Conservation (phyloP, 495 filamentous ascomycete genomes). For the Aspergillus carlsbadensis region DNA sequence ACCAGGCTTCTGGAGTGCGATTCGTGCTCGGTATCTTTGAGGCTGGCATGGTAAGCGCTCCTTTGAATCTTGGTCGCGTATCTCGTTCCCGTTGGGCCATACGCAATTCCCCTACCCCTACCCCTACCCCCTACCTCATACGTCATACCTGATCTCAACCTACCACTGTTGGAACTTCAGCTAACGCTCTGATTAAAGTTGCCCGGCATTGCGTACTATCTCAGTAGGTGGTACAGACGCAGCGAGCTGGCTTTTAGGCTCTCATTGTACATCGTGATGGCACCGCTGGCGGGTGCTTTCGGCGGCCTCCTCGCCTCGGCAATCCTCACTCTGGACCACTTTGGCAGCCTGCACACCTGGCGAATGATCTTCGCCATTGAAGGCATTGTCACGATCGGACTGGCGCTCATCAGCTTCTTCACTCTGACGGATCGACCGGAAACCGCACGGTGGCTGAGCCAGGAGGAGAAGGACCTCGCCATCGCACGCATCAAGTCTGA, state of each 20-base stretch:
- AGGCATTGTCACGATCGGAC: conserved; percentile 63
- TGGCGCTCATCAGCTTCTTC: conserved; percentile 57
- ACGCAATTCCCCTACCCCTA: too few relatives aligned
- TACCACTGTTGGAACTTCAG: too few relatives aligned
- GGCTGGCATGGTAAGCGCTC: conserved; percentile 65
- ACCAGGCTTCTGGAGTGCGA: conserved; percentile 43
- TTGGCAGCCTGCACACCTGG: conserved; percentile 56
- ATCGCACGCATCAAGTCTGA: conserved; percentile 61
- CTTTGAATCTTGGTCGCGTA: too few relatives aligned
- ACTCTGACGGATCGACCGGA: conserved; percentile 67
- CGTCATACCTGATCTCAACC: too few relatives aligned
- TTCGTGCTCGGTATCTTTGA: conserved; percentile 65
- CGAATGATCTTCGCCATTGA: conserved; percentile 75
- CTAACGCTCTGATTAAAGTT: too few relatives aligned
- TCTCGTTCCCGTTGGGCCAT: too few relatives aligned
- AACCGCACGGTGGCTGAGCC: conserved; percentile 61
- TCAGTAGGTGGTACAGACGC: conserved; percentile 69
- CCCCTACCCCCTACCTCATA: too few relatives aligned
- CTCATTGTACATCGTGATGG: conserved; percentile 54
- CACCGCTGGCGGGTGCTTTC: conserved; percentile 67
- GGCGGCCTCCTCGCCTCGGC: conserved; percentile 67
- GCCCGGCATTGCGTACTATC: conserved; percentile 72
- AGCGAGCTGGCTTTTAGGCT: conserved; percentile 65
- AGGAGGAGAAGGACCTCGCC: conserved; percentile 65
- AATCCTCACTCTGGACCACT: conserved; percentile 44